Percentiles rank a stretch among this genome's conserved stretches.
phyloP scores from a whole-genome alignment of 2,329 filamentous ascomycete genomes.

The Penicillium nordicum region DNA sequence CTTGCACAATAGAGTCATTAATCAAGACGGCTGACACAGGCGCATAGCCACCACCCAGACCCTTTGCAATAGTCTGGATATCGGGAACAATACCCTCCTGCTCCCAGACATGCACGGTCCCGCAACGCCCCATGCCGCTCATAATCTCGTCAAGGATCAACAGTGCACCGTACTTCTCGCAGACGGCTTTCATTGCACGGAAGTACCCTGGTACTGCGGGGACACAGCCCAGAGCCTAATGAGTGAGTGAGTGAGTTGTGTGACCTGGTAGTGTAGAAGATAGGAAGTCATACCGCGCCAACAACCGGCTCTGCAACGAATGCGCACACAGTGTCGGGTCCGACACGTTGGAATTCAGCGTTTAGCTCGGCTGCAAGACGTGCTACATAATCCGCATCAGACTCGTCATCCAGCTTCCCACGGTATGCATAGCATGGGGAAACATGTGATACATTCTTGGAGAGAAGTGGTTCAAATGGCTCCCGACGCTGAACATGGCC shows the following conservation, averaged over 20 bases:
- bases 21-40: constrained; percentile 56
- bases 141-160: constrained; percentile 79
- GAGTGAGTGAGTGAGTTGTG: background rate
- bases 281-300: constrained; percentile 55
- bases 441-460: constrained; percentile 57
- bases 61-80: constrained; percentile 59
- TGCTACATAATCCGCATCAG: constrained; percentile 57
- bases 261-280: background rate
- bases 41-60: constrained; percentile 55
- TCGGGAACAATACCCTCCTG: constrained; percentile 58
- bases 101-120: constrained; percentile 58
- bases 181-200: constrained; percentile 63
- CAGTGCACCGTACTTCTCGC: constrained; percentile 67
- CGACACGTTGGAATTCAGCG: constrained; percentile 61
- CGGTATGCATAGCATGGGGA: constrained; percentile 67
- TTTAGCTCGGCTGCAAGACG: constrained; percentile 65
- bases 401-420: constrained; percentile 51
- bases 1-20: constrained; percentile 48
- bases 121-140: constrained; percentile 60
- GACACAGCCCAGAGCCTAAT: constrained; percentile 65
- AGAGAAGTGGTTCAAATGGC: constrained; percentile 60
- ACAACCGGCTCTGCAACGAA: constrained; percentile 73
- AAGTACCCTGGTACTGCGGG: constrained; percentile 67
- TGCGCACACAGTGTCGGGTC: constrained; percentile 64
- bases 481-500: constrained; percentile 60